Evolutionary conservation across 2,329 filamentous ascomycete genomes (phyloP), one percentile per base, ranked within the genome.

Genomic region (Beauveria sp.): DNA sequence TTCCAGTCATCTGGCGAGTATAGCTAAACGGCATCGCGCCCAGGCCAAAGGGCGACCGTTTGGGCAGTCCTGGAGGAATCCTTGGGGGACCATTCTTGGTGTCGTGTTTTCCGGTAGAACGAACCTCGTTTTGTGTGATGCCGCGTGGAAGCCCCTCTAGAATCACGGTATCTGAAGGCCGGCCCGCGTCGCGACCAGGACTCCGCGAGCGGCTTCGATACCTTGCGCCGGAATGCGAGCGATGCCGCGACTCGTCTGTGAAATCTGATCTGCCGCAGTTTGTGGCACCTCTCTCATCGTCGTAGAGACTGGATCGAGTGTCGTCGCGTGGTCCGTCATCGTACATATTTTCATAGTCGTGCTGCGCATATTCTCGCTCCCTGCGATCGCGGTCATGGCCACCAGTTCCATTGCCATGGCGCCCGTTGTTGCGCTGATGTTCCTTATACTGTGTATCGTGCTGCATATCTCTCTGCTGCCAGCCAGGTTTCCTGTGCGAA

Each of bases 61-160:
- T 26, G 43, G 20, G 20, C n/a, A 58, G 52, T 50, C 20, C 50
- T 52, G 55, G 53, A 61, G 59, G 59, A 65, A 58, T 63, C 52
- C 59, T 34, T 40, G 67, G 67, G 67, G 64, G 66, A 14, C 1
- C n/a, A 2, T 14, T 24, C 10, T 20, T 20, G 44, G 46, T 34
- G 44, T 46, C 40, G 16, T 37, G 30, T 34, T 59, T 24, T 34
- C 12, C 37, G 47, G 40, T n/a, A 44, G 26, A 24, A 71, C 79
- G 72, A 77, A 84, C 81, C 73, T 83, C 79, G 69, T 76, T 75
- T 70, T 79, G 73, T 62, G 78, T 77, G 62, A 82, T 73, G 60
- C 77, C 76, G 61, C 73, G 69, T 37, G 80, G 79, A 60, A 84
- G 66, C 59, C 81, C 80, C 67, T 85, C 82, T 48, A 85, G 72